phyloP scores from a whole-genome alignment of 1,284 basidiomycete species.

The Pholiota adiposa region DNA sequence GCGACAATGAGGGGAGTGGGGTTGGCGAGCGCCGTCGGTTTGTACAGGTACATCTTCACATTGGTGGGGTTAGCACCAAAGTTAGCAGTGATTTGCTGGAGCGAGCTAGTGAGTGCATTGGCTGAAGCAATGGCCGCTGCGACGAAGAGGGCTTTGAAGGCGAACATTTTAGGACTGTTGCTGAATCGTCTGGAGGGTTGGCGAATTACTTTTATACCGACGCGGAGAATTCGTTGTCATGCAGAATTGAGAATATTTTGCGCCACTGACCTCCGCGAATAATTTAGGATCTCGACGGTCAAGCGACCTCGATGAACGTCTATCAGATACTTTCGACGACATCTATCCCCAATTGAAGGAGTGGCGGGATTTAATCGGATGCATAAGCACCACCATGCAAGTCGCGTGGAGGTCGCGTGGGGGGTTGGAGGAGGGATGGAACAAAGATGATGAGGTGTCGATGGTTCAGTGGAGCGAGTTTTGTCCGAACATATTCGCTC shows the following conservation, averaged over 20 bases:
- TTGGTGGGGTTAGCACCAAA: conserved; percentile 55
- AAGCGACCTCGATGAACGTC: background rate
- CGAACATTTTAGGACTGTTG: conserved; percentile 14
- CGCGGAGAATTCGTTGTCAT: background rate
- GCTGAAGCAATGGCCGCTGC: conserved; percentile 18
- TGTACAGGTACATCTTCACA: conserved; percentile 51
- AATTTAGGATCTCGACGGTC: background rate
- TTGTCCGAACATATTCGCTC: conserved; percentile 7
- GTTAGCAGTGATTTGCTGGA: conserved; percentile 38
- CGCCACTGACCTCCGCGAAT: background rate
- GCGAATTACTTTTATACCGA: background rate
- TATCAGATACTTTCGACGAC: background rate
- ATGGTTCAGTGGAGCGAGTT: background rate
- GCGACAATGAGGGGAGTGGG: conserved; percentile 52
- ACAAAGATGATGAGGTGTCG: background rate
- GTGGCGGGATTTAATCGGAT: background rate
- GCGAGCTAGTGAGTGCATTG: conserved; percentile 29
- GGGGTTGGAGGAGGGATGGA: background rate
- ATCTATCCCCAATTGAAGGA: background rate
- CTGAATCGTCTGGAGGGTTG: background rate
- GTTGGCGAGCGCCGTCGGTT: conserved; percentile 42
- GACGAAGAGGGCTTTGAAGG: conserved; percentile 21
- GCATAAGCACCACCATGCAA: background rate
- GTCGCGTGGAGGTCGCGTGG: background rate
- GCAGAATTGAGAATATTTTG: background rate